These are phyloP conservation scores for Dendrostoma leiphaemia DNA, from an alignment of 2,329 filamentous ascomycete species.

Conservation along the genomic window DNA sequence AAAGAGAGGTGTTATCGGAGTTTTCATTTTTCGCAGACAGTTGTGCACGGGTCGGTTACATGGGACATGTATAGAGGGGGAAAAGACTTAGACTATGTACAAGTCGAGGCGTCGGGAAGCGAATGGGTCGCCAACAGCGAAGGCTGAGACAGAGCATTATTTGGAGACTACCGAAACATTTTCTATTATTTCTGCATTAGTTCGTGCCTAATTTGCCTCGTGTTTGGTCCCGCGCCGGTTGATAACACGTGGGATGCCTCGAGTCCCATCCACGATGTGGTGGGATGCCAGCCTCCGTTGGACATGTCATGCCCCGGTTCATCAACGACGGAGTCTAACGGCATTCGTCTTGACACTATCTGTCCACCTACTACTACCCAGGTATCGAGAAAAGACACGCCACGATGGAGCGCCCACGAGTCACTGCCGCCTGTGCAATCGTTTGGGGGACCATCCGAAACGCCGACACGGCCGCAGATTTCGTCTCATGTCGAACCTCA, in stretches of 20 bases:
- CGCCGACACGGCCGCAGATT: not conserved
- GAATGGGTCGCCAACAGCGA: too few species aligned
- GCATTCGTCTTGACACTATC: too few species aligned
- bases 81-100: not conserved
- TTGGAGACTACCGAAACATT: not conserved
- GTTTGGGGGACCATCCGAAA: not conserved
- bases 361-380: too few species aligned
- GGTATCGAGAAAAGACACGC: too few species aligned
- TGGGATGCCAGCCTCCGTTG: too few species aligned
- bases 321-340: too few species aligned
- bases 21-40: not conserved
- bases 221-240: too few species aligned
- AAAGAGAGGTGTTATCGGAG: not conserved
- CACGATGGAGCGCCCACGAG: not conserved
- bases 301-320: too few species aligned
- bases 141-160: not conserved
- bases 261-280: too few species aligned
- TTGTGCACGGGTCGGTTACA: not conserved
- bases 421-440: not conserved
- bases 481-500: conserved; percentile 3
- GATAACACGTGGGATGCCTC: too few species aligned
- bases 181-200: too few species aligned
- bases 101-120: not conserved
- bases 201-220: too few species aligned
- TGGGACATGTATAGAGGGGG: not conserved